A percentile compares a stretch with the other conserved stretches of the same genome.
Evolutionary conservation across 148 eudicot genomes (phyloP).

Genomic region (Hydrangea macrophylla): DNA sequence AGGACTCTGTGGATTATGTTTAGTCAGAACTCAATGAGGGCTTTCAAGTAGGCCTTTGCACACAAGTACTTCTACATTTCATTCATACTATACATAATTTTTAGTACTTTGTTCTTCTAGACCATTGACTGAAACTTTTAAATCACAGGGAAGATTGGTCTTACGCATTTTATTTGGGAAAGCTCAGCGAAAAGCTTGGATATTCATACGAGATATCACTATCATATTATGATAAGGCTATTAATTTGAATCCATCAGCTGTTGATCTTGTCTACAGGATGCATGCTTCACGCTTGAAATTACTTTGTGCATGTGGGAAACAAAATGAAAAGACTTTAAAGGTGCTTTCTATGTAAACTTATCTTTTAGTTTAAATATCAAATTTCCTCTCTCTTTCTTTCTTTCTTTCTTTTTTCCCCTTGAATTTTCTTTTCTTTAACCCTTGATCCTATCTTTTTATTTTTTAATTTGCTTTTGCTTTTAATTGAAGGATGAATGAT

Average conservation of each 20-base stretch:
- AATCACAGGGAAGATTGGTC: slow-evolving; percentile 89
- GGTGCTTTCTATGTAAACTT: slow-evolving; percentile 39
- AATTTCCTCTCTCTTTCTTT: too few relatives aligned
- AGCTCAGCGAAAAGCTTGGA: slow-evolving; percentile 86
- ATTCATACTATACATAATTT: not conserved
- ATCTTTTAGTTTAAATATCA: not conserved
- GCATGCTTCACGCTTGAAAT: slow-evolving; percentile 98
- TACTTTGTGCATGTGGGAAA: slow-evolving; percentile 66
- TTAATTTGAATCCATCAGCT: slow-evolving; percentile 76
- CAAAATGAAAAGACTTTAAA: slow-evolving; percentile 61
- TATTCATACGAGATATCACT: slow-evolving; percentile 60
- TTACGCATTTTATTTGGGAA: slow-evolving; percentile 82
- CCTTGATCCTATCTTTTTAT: too few relatives aligned
- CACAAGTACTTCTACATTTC: slow-evolving; percentile 51
- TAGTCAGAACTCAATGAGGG: slow-evolving; percentile 79
- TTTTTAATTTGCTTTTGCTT: too few relatives aligned
- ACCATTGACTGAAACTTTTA: slow-evolving; percentile 11
- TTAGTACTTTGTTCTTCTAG: not conserved
- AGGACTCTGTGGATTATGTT: slow-evolving; percentile 77
- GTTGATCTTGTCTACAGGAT: slow-evolving; percentile 95
- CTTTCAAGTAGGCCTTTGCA: slow-evolving; percentile 84
- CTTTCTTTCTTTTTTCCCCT: not conserved
- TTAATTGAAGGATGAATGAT: too few relatives aligned
- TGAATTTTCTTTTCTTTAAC: not conserved
- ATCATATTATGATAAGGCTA: slow-evolving; percentile 75